Conservation (phyloP, 108 stramenopile genomes). For the Nitzschia sp. region DNA sequence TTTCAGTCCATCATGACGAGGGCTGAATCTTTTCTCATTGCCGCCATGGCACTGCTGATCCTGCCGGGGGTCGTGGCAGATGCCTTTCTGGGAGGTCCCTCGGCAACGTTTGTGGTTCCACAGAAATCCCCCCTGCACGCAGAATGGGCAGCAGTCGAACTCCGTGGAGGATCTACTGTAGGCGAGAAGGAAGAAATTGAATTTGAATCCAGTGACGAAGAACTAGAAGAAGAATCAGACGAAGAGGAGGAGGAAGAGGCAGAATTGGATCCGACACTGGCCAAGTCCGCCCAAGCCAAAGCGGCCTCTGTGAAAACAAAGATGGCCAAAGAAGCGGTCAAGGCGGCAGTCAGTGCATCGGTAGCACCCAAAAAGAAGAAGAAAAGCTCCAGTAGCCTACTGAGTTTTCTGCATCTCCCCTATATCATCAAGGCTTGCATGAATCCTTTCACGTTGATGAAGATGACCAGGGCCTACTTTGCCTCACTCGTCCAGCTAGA, state of each 20-base stretch:
- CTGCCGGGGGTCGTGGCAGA: neutral
- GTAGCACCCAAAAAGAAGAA: constrained; percentile 39
- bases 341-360: constrained; percentile 39
- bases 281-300: constrained; percentile 26
- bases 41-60: neutral
- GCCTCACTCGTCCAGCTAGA: constrained; percentile 68
- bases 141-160: neutral
- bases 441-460: constrained; percentile 71
- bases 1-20: neutral
- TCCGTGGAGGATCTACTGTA: neutral
- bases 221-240: constrained; percentile 42
- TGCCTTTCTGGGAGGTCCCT: constrained; percentile 3
- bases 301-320: constrained; percentile 48
- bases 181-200: constrained; percentile 35
- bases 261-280: constrained; percentile 37
- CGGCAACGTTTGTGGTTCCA: neutral
- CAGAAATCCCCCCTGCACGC: neutral
- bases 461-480: constrained; percentile 79
- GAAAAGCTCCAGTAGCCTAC: constrained; percentile 5
- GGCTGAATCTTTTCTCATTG: neutral
- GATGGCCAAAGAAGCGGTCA: constrained; percentile 31
- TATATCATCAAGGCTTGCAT: constrained; percentile 79
- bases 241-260: constrained; percentile 62
- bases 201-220: constrained; percentile 1
- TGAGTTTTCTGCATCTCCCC: constrained; percentile 49